phyloP scores from a whole-genome alignment of 768 basidiomycete species.

The Lentinula boryana region DNA sequence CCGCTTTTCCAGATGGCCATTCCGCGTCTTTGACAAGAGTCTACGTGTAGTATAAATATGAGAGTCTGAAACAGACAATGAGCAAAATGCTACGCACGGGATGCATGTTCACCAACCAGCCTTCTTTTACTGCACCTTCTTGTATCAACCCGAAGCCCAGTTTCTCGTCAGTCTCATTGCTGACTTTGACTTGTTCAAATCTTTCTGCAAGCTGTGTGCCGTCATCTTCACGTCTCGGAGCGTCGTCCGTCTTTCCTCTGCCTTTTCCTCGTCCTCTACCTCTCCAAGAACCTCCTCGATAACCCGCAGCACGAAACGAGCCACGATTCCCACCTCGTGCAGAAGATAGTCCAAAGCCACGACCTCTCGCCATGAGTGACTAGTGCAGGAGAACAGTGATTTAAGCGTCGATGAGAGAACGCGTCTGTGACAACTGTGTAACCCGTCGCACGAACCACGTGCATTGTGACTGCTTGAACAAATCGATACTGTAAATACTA shows the following conservation, averaged over 20 bases:
- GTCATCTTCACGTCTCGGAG: slow-evolving; percentile 71
- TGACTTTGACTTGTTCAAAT: slow-evolving; percentile 71
- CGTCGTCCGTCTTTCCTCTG: slow-evolving; percentile 50
- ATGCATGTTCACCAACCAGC: slow-evolving; percentile 99
- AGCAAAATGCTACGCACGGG: slow-evolving; percentile 52
- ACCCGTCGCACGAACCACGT: too few relatives aligned
- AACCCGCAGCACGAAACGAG: slow-evolving; percentile 32
- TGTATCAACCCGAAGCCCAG: slow-evolving; percentile 81
- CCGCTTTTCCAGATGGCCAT: slow-evolving; percentile 78
- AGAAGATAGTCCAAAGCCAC: slow-evolving; percentile 54
- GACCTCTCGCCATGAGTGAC: slow-evolving; percentile 43
- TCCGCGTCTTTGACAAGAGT: slow-evolving; percentile 85
- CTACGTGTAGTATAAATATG: slow-evolving; percentile 28
- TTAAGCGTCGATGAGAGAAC: background rate
- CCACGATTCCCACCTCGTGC: slow-evolving; percentile 37
- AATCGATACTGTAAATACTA: background rate
- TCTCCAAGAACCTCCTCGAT: slow-evolving; percentile 23
- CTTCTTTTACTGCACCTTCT: slow-evolving; percentile 72
- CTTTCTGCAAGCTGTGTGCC: slow-evolving; percentile 81
- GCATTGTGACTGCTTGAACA: too few relatives aligned
- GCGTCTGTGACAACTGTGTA: background rate
- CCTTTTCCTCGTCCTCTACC: slow-evolving; percentile 40
- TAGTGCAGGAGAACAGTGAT: background rate
- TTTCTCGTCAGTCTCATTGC: slow-evolving; percentile 90
- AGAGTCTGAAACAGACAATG: background rate